Evolutionary conservation across 2,329 filamentous ascomycete species (phyloP).

Genomic region (Calonectria crousiana): DNA sequence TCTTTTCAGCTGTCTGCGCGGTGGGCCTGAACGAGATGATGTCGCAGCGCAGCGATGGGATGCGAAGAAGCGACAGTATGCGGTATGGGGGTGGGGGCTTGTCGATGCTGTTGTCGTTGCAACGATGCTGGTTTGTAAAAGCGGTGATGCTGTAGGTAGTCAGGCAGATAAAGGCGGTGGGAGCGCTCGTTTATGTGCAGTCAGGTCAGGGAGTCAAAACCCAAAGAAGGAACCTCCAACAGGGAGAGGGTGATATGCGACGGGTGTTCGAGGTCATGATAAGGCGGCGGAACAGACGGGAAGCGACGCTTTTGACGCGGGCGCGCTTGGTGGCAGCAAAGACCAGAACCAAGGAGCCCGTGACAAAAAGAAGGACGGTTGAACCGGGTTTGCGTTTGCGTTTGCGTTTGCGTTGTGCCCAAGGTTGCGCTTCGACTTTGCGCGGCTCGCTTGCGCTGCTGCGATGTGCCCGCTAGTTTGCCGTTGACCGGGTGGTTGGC

Average conservation of each 20-base stretch:
- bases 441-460: constrained; percentile 14
- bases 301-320: constrained; percentile 24
- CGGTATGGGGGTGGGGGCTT: constrained; percentile 3
- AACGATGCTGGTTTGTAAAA: constrained; percentile 15
- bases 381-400: background rate
- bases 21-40: constrained; percentile 14
- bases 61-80: constrained; percentile 10
- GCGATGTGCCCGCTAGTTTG: constrained; percentile 15
- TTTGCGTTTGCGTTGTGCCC: background rate
- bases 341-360: constrained; percentile 27
- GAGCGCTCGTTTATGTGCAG: constrained; percentile 30
- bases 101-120: constrained; percentile 13
- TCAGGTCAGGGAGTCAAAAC: constrained; percentile 56
- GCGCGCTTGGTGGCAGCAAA: constrained; percentile 25
- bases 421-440: constrained; percentile 14
- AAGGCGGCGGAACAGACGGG: constrained; percentile 40
- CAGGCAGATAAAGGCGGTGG: constrained; percentile 18
- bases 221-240: constrained; percentile 56
- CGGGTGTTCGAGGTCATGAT: constrained; percentile 55
- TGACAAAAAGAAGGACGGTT: background rate
- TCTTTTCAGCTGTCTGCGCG: constrained; percentile 30
- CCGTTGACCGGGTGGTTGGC: constrained; percentile 19
- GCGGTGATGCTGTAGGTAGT: constrained; percentile 9
- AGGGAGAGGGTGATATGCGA: constrained; percentile 54
- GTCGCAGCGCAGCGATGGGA: constrained; percentile 6